Evolutionary conservation across 352 stramenopile genomes (phyloP).

Genomic region (Phytophthora kernoviae): DNA sequence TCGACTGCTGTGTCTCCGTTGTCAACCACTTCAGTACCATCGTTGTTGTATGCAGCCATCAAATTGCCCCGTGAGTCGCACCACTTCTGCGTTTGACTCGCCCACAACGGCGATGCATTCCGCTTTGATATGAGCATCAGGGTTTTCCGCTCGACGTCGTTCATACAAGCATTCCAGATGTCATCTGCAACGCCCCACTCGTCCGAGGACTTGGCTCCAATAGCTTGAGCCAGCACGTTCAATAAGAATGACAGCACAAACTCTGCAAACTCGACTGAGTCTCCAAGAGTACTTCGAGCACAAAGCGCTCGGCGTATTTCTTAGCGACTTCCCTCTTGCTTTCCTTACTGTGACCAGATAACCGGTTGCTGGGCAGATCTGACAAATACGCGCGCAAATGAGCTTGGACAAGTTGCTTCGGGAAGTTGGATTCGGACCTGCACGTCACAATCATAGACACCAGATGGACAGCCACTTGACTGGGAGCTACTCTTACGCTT

Average conservation of each 20-base stretch:
- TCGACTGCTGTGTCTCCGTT: background rate
- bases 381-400: conserved; percentile 57
- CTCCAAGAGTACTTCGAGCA: conserved; percentile 59
- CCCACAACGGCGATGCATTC: conserved; percentile 28
- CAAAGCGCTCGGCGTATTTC: conserved; percentile 28
- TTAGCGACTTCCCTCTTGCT: background rate
- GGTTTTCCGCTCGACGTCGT: conserved; percentile 35
- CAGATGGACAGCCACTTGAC: conserved; percentile 53
- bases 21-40: background rate
- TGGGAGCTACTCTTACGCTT: conserved; percentile 16
- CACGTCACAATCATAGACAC: conserved; percentile 72
- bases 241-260: conserved; percentile 53
- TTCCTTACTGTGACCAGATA: conserved; percentile 10
- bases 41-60: conserved; percentile 4
- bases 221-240: conserved; percentile 19
- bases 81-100: conserved; percentile 26
- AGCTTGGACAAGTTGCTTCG: conserved; percentile 66
- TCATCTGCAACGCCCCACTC: conserved; percentile 24
- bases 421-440: conserved; percentile 56
- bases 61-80: conserved; percentile 20
- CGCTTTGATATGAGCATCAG: conserved; percentile 31
- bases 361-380: background rate
- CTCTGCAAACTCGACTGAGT: conserved; percentile 54
- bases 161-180: conserved; percentile 41
- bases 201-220: background rate